phyloP scores from a whole-genome alignment of 2,329 filamentous ascomycete species.

The Aspergillus vadensis region DNA sequence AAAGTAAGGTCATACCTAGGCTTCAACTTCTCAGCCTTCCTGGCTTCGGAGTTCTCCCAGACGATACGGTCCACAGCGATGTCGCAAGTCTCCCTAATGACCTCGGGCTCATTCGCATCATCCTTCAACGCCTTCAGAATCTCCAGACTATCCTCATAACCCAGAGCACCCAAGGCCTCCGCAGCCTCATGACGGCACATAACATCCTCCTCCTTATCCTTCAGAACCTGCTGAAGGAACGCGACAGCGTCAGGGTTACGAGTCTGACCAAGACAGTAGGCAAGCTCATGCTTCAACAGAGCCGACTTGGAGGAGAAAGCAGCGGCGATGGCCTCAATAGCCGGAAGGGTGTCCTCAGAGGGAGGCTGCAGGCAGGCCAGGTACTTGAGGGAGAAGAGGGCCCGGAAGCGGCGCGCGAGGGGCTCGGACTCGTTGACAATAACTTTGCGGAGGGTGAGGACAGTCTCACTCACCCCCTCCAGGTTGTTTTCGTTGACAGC shows the following conservation, averaged over 20 bases:
- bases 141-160: slow-evolving; percentile 71
- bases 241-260: slow-evolving; percentile 73
- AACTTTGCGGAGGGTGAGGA: slow-evolving; percentile 62
- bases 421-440: slow-evolving; percentile 79
- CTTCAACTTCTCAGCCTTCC: slow-evolving; percentile 74
- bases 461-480: slow-evolving; percentile 28
- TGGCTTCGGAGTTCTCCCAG: slow-evolving; percentile 80
- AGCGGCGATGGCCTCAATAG: slow-evolving; percentile 81
- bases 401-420: slow-evolving; percentile 87
- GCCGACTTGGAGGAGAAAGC: slow-evolving; percentile 83
- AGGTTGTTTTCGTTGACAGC: slow-evolving; percentile 30
- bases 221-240: slow-evolving; percentile 71
- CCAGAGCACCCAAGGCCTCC: slow-evolving; percentile 87
- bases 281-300: slow-evolving; percentile 91
- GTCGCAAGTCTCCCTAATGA: slow-evolving; percentile 93
- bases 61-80: slow-evolving; percentile 92
- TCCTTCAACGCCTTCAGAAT: slow-evolving; percentile 74
- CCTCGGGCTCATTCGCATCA: slow-evolving; percentile 71
- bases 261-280: slow-evolving; percentile 94
- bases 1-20: slow-evolving; percentile 63
- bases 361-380: slow-evolving; percentile 69
- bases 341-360: slow-evolving; percentile 60
- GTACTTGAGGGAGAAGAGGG: slow-evolving; percentile 96
- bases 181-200: slow-evolving; percentile 98
- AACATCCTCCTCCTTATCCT: slow-evolving; percentile 78